A percentile compares a stretch with the other conserved stretches of the same genome.
phyloP scores from a whole-genome alignment of 495 filamentous ascomycete species.

The Physcia stellaris region DNA sequence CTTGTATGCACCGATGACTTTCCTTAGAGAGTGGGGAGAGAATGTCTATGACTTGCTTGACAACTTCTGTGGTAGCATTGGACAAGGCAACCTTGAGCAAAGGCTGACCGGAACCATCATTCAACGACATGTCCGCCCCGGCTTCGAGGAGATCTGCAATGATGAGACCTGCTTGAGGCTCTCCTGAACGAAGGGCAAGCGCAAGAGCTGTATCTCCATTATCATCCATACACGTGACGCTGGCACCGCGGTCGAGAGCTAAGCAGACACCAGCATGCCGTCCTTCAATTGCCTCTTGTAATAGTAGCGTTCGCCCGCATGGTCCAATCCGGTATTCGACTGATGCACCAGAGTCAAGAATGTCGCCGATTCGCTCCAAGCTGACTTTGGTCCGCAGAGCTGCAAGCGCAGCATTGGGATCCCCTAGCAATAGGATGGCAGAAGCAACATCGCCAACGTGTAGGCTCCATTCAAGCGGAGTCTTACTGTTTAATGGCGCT shows the following conservation, averaged over 20 bases:
- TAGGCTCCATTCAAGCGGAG: conserved; percentile 7
- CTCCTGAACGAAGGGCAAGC: too few species aligned
- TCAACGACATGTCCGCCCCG: conserved; percentile 4
- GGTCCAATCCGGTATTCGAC: too few species aligned
- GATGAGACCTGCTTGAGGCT: too few species aligned
- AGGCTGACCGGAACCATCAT: conserved; percentile 4
- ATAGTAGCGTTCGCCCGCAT: too few species aligned
- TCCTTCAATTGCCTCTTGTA: too few species aligned
- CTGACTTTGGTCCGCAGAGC: not conserved
- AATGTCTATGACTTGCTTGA: conserved; percentile 2
- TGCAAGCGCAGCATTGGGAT: conserved; percentile 3
- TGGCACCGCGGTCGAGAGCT: too few species aligned
- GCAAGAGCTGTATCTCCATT: too few species aligned
- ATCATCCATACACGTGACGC: too few species aligned
- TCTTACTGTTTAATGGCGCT: conserved; percentile 7
- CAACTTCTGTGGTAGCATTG: not conserved
- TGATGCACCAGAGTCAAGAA: too few species aligned
- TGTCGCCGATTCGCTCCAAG: not conserved
- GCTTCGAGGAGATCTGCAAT: too few species aligned
- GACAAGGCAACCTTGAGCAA: conserved; percentile 2
- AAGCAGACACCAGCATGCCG: too few species aligned
- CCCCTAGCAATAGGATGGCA: conserved; percentile 6
- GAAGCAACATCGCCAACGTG: conserved; percentile 7
- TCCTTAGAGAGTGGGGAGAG: conserved; percentile 1
- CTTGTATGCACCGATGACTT: not conserved